Evolutionary conservation across 495 filamentous ascomycete species (phyloP), one percentile per base, ranked within the genome.

Genomic region (Xylaria curta): DNA sequence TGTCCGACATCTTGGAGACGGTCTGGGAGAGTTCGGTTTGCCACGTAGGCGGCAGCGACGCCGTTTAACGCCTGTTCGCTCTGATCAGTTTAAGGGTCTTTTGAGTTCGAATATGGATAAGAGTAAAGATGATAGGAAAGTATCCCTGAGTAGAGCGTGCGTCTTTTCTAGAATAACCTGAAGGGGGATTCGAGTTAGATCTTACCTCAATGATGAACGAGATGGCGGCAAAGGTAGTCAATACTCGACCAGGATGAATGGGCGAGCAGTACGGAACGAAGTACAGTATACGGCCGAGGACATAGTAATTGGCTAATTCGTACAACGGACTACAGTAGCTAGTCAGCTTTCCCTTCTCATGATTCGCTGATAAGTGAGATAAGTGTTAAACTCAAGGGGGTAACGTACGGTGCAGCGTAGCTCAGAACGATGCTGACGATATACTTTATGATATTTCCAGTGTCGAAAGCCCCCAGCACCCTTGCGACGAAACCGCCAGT

Each of bases 211-310:
- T 86, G 0, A 89, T 75, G 10, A 78, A 74, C 6, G 90, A 90
- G 59, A 95, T 78, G 38, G 86, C 88, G 58, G 89, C 80, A 76
- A 96, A 95, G n/a, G 92, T 93, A 5, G 89, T 89, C 68, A 92
- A 83, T 24, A 94, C 91, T 2, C 91, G 89, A 3, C 91, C 92
- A 0, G 92, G 93, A 77, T 95, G 91, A 66, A 95, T 89, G 0
- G 92, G 91, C 0, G 92, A 89, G 72, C 91, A 87, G 72, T 94
- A 91, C 0, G 93, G 93, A 40, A 92, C 89, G 81, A 93, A 94
- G 81, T 91, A 93, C 4, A 96, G 85, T 61, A 92, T 88, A 8
- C 92, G 90, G 31, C 91, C 93, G 26, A 95, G 88, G 66, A 91
- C 87, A 73, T 93, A 86, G 80, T 94, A 96, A 78, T 96, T 93